Conservation (phyloP, 495 filamentous ascomycete genomes). For the Extremus antarcticus region DNA sequence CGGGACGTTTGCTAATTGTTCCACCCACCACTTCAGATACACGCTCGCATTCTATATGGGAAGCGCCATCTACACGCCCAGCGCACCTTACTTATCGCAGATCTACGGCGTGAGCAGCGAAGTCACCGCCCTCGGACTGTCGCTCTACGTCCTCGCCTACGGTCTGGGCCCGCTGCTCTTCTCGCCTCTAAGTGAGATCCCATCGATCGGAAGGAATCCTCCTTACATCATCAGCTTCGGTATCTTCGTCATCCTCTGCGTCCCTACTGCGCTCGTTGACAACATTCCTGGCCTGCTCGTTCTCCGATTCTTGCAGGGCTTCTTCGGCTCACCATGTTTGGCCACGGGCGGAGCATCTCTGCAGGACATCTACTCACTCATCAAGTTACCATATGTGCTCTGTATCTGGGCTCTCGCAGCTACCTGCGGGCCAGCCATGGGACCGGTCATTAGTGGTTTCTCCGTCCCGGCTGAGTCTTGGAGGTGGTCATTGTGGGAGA, state of each 20-base stretch:
- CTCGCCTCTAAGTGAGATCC: slow-evolving; percentile 38
- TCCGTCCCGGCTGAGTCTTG: slow-evolving; percentile 43
- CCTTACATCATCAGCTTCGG: slow-evolving; percentile 36
- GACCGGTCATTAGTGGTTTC: slow-evolving; percentile 54
- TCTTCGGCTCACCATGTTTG: slow-evolving; percentile 43
- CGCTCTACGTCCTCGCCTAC: slow-evolving; percentile 45
- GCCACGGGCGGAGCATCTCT: slow-evolving; percentile 47
- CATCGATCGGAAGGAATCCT: slow-evolving; percentile 36
- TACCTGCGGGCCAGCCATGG: slow-evolving; percentile 41
- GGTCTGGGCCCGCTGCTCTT: slow-evolving; percentile 38
- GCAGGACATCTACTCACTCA: slow-evolving; percentile 43
- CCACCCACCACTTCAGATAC: no score
- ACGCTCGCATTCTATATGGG: slow-evolving; percentile 41
- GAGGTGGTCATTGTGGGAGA: slow-evolving; percentile 34
- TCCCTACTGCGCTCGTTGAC: slow-evolving; percentile 38
- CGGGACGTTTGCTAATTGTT: no score
- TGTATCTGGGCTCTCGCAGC: slow-evolving; percentile 43
- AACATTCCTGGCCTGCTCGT: slow-evolving; percentile 41
- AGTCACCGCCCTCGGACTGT: slow-evolving; percentile 38
- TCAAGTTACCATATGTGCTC: slow-evolving; percentile 44
- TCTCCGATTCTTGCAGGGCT: slow-evolving; percentile 44
- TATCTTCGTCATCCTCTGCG: slow-evolving; percentile 40
- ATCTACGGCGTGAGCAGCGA: slow-evolving; percentile 34
- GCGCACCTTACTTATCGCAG: slow-evolving; percentile 28
- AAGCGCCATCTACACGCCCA: slow-evolving; percentile 40